These are phyloP conservation scores for Triticum aestivum DNA, from an alignment of 176 grass and related monocot genomes.

Conservation along the genomic window IWGSC_CS_RefSeq_v2.1 NC_057796.1:310828325-310828824, in stretches of 20 bases:
- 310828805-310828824: neutral
- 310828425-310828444: constrained; percentile 3
- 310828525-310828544: neutral
- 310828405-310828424: neutral
- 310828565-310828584: neutral
- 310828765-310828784: constrained; percentile 28
- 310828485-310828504: neutral
- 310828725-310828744: constrained; percentile 32
- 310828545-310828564: constrained; percentile 30
- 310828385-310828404: neutral
- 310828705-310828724: constrained; percentile 14
- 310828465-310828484: neutral
- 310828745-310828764: constrained; percentile 32
- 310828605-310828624: neutral
- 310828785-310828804: neutral
- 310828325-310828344: constrained; percentile 4
- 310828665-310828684: neutral
- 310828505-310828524: neutral
- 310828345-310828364: constrained; percentile 15
- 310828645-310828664: neutral
- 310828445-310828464: constrained; percentile 11
- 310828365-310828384: neutral
- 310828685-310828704: constrained; percentile 20
- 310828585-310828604: neutral
- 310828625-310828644: neutral